Evolutionary conservation across 495 filamentous ascomycete species (phyloP).

Genomic region (Apiosordaria backusii): DNA sequence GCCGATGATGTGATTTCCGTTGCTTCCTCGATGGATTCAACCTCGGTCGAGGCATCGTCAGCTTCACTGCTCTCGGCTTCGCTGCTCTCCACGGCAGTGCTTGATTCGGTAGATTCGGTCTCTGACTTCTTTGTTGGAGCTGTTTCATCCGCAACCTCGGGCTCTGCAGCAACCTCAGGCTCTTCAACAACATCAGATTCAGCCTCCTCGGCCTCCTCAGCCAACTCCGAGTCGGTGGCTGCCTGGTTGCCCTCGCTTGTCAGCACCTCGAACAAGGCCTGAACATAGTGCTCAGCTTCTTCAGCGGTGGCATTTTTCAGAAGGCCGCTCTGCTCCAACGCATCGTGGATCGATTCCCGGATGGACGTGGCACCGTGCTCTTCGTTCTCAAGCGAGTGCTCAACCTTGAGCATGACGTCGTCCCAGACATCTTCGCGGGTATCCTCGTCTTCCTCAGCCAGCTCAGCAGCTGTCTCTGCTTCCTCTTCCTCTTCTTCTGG

Average conservation of each 20-base stretch:
- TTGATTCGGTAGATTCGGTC: not conserved
- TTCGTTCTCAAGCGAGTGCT: constrained; percentile 53
- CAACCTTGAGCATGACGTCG: constrained; percentile 51
- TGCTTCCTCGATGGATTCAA: constrained; percentile 19
- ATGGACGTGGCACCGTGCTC: constrained; percentile 44
- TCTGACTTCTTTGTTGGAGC: not conserved
- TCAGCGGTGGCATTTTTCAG: constrained; percentile 33
- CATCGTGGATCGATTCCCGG: constrained; percentile 43
- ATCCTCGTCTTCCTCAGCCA: constrained; percentile 11
- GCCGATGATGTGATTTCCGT: constrained; percentile 18
- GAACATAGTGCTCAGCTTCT: constrained; percentile 38
- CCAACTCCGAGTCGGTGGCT: constrained; percentile 12
- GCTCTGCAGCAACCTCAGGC: not conserved
- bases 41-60: constrained; percentile 7
- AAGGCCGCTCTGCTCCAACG: constrained; percentile 43
- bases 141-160: constrained; percentile 2
- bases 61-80: not conserved
- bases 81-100: not conserved
- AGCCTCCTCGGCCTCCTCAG: constrained; percentile 13
- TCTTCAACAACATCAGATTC: constrained; percentile 7
- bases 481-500: not conserved
- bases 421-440: constrained; percentile 43
- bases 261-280: constrained; percentile 40
- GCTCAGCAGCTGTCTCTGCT: constrained; percentile 7
- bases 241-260: constrained; percentile 19